Conservation (phyloP, 192 early-diverging fungal species). For the Coemansia umbellata region DNA sequence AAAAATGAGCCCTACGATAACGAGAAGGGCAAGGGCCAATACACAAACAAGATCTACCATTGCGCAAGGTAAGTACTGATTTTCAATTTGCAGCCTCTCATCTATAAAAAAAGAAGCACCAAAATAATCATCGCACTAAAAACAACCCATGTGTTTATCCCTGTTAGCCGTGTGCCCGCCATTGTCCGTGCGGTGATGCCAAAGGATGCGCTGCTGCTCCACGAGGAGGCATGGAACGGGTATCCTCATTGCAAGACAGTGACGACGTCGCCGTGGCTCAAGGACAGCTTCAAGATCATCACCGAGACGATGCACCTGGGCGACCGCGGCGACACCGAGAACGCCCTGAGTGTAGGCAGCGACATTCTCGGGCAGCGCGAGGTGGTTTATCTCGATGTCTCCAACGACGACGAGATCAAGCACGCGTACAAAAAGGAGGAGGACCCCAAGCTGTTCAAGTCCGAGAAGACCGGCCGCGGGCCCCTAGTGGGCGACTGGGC, state of each 20-base stretch:
- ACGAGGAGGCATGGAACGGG: slow-evolving; percentile 83
- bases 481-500: slow-evolving; percentile 60
- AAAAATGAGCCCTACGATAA: slow-evolving; percentile 77
- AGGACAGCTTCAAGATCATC: slow-evolving; percentile 65
- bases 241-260: slow-evolving; percentile 65
- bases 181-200: slow-evolving; percentile 62
- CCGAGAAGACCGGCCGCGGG: slow-evolving; percentile 66
- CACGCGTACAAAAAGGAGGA: slow-evolving; percentile 58
- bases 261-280: slow-evolving; percentile 65
- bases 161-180: slow-evolving; percentile 55
- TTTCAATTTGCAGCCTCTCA: background rate
- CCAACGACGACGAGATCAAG: slow-evolving; percentile 56
- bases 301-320: slow-evolving; percentile 71
- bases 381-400: slow-evolving; percentile 63
- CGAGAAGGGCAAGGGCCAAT: slow-evolving; percentile 69
- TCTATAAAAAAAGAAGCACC: background rate
- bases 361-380: slow-evolving; percentile 61
- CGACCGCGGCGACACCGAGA: slow-evolving; percentile 67
- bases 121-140: background rate
- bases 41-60: slow-evolving; percentile 74
- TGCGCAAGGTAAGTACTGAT: slow-evolving; percentile 33
- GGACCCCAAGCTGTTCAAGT: slow-evolving; percentile 63
- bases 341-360: slow-evolving; percentile 50
- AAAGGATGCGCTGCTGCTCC: slow-evolving; percentile 60
- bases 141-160: background rate